A percentile compares a stretch with the other conserved stretches of the same genome.
Evolutionary conservation across 495 filamentous ascomycete species (phyloP).

Genomic region (Neurospora sp.): DNA sequence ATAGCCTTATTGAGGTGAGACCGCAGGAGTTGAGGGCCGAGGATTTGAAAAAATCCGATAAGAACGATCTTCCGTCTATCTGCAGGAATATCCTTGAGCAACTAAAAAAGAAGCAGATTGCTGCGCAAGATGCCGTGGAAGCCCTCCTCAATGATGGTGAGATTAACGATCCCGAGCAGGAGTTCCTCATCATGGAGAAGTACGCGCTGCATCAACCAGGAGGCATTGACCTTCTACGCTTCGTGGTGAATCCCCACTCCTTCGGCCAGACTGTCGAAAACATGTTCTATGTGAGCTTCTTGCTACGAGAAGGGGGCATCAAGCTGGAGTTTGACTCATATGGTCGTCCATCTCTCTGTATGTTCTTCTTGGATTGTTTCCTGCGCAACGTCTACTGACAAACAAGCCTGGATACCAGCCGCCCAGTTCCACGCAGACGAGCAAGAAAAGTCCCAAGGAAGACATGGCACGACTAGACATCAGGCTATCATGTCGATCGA

Average conservation of each 20-base stretch:
- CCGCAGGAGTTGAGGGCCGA: slow-evolving; percentile 63
- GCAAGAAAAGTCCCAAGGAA: slow-evolving; percentile 9
- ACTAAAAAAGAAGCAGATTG: slow-evolving; percentile 27
- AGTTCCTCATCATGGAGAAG: slow-evolving; percentile 40
- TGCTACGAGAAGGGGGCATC: slow-evolving; percentile 76
- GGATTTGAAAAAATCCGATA: slow-evolving; percentile 64
- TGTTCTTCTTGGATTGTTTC: slow-evolving; percentile 16
- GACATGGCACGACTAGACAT: slow-evolving; percentile 48
- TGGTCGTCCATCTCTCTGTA: slow-evolving; percentile 63
- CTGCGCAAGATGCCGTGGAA: slow-evolving; percentile 33
- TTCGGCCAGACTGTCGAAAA: slow-evolving; percentile 98
- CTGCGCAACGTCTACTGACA: background rate
- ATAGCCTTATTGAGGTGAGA: slow-evolving; percentile 53
- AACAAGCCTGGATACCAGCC: slow-evolving; percentile 6
- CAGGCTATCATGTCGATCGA: slow-evolving; percentile 82
- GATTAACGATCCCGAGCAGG: slow-evolving; percentile 21
- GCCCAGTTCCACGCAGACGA: slow-evolving; percentile 16
- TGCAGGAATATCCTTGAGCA: slow-evolving; percentile 54
- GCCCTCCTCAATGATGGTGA: slow-evolving; percentile 24
- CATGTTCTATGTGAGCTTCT: slow-evolving; percentile 90
- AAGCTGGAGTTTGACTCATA: slow-evolving; percentile 54
- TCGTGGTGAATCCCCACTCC: slow-evolving; percentile 76
- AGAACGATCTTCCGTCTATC: slow-evolving; percentile 58
- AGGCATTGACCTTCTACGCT: slow-evolving; percentile 66
- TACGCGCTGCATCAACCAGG: slow-evolving; percentile 50